Conservation (phyloP, 805 yeast species). For the Scheffersomyces spartinae region DNA sequence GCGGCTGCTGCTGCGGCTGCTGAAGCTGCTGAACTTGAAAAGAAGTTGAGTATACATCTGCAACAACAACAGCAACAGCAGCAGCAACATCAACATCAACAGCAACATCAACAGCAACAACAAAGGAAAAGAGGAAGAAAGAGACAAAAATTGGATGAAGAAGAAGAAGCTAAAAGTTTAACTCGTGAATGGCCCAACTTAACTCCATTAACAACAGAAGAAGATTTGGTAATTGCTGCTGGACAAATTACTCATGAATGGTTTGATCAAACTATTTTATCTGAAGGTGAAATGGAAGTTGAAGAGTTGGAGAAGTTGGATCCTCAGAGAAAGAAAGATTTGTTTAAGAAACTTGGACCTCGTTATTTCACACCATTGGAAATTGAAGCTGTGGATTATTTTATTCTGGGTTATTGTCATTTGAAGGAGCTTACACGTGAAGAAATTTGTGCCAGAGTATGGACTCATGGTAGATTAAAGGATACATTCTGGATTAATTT, state of each 20-base stretch:
- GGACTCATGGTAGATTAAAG: slow-evolving; percentile 77
- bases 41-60: slow-evolving; percentile 2
- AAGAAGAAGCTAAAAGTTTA: too few relatives aligned
- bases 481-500: slow-evolving; percentile 86
- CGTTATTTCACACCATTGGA: slow-evolving; percentile 53
- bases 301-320: too few relatives aligned
- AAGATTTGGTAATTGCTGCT: too few relatives aligned
- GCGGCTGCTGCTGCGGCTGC: slow-evolving; percentile 13
- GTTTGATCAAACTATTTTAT: too few relatives aligned
- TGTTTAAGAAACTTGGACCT: too few relatives aligned
- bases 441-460: slow-evolving; percentile 71
- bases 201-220: too few relatives aligned
- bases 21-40: slow-evolving; percentile 1
- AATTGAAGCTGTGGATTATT: slow-evolving; percentile 56
- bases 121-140: neutral
- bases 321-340: slow-evolving; percentile 1
- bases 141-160: neutral
- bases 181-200: too few relatives aligned
- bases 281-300: too few relatives aligned
- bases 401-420: slow-evolving; percentile 56
- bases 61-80: slow-evolving; percentile 2
- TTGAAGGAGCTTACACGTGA: slow-evolving; percentile 51
- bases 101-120: slow-evolving; percentile 1
- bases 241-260: too few relatives aligned
- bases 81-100: slow-evolving; percentile 1